Conservation (phyloP, 129 eudicot genomes). For the Lactuca saligna region DNA sequence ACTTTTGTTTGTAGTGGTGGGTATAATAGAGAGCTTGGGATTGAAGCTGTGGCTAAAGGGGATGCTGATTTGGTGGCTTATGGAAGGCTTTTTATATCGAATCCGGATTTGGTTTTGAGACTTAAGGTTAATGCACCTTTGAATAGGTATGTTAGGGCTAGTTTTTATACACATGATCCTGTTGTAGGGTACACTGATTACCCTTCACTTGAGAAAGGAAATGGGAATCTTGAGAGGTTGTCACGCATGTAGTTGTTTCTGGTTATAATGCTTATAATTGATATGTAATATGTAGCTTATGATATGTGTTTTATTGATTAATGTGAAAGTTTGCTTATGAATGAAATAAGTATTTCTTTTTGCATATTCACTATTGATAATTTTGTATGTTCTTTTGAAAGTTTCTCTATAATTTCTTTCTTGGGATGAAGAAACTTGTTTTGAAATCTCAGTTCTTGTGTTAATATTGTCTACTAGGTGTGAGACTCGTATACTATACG, state of each 20-base stretch:
- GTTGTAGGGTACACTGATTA: conserved; percentile 86
- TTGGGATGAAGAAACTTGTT: not conserved
- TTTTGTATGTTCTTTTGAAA: not conserved
- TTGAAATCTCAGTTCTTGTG: not conserved
- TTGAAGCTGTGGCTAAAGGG: conserved; percentile 72
- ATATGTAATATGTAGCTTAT: not conserved
- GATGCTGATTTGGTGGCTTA: conserved; percentile 89
- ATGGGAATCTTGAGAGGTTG: conserved; percentile 9
- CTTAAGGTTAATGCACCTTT: conserved; percentile 68
- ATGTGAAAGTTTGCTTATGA: not conserved
- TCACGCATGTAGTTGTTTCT: conserved; percentile 52
- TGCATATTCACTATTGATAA: not conserved
- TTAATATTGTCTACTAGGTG: too few relatives aligned
- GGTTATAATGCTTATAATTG: not conserved
- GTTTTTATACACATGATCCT: conserved; percentile 86
- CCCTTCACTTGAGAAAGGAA: conserved; percentile 52
- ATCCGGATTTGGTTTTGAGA: conserved; percentile 76
- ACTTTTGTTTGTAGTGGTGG: conserved; percentile 86
- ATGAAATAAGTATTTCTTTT: not conserved
- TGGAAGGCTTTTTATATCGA: conserved; percentile 73
- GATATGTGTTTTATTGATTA: not conserved
- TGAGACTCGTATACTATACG: too few relatives aligned
- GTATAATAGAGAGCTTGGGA: conserved; percentile 62
- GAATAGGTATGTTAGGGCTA: conserved; percentile 59
- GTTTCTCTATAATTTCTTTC: not conserved